Percentiles rank a stretch among this genome's conserved stretches.
Conservation (phyloP, 2,329 filamentous ascomycete genomes). For the Cryphonectria carpinicola region DNA sequence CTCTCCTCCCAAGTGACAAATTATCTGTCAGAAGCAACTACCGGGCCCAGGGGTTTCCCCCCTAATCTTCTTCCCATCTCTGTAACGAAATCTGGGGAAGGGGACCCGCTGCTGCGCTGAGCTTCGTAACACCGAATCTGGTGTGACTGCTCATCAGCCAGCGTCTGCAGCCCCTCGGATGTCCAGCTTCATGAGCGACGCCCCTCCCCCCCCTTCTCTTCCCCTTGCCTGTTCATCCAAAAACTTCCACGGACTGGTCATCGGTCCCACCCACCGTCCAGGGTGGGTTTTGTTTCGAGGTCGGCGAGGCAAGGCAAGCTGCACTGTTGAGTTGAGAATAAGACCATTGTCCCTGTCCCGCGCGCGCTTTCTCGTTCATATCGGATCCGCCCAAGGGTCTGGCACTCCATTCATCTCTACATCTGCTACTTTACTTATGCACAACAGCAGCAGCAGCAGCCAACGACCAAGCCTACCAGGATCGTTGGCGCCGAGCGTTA, state of each 20-base stretch:
- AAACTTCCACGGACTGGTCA: background rate
- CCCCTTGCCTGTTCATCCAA: background rate
- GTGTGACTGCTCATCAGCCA: constrained; percentile 8
- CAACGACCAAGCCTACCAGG: background rate
- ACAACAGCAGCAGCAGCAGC: background rate
- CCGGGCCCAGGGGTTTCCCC: background rate
- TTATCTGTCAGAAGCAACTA: background rate
- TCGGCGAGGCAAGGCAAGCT: background rate
- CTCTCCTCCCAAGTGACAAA: background rate
- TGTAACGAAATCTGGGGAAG: background rate
- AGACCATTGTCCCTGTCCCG: background rate
- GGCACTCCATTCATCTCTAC: background rate
- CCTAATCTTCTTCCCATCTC: background rate
- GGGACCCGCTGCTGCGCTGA: background rate
- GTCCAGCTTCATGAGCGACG: constrained; percentile 2
- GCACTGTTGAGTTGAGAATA: background rate
- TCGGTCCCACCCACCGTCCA: background rate
- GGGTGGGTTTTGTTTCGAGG: background rate
- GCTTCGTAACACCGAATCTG: constrained; percentile 6
- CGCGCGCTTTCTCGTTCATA: background rate
- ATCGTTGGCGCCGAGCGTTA: background rate
- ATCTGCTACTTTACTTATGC: background rate
- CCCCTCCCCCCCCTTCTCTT: too few relatives aligned
- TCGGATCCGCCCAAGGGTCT: background rate
- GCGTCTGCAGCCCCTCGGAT: constrained; percentile 2